A percentile compares a stretch with the other conserved stretches of the same genome.
These are phyloP conservation scores for Leersia perrieri DNA, from an alignment of 176 grass and related monocot species.

Conservation along the genomic window DNA sequence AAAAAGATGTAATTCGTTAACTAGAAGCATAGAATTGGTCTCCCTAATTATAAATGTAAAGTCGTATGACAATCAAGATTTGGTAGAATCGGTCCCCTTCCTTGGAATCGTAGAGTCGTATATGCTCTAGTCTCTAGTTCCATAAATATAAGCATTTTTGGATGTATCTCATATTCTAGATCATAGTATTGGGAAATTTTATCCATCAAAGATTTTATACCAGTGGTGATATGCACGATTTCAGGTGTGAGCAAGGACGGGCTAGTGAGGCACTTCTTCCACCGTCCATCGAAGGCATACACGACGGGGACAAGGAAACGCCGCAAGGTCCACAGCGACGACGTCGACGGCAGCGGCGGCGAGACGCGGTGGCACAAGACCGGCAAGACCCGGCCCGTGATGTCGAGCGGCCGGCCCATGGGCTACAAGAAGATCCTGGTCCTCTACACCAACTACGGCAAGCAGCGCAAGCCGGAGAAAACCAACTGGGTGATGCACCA, in stretches of 20 bases:
- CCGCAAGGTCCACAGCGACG: constrained; percentile 75
- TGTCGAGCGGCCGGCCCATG: constrained; percentile 34
- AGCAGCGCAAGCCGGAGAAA: constrained; percentile 90
- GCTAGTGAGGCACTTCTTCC: constrained; percentile 84
- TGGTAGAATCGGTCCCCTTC: too few relatives aligned
- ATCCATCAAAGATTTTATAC: too few relatives aligned
- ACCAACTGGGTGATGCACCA: constrained; percentile 98
- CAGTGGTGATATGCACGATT: too few relatives aligned
- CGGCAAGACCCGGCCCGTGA: constrained; percentile 76
- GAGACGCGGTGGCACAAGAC: constrained; percentile 98
- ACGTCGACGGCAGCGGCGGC: constrained; percentile 58
- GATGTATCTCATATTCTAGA: too few relatives aligned
- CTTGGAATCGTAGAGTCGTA: too few relatives aligned
- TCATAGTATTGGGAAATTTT: too few relatives aligned
- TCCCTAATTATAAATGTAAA: too few relatives aligned
- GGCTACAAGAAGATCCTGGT: constrained; percentile 95
- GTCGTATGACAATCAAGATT: too few relatives aligned
- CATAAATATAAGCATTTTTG: too few relatives aligned
- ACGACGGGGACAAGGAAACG: constrained; percentile 87
- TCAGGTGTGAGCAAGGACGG: constrained; percentile 70
- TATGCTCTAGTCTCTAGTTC: too few relatives aligned
- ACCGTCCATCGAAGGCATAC: constrained; percentile 85
- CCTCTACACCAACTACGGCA: constrained; percentile 89
- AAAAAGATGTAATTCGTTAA: too few relatives aligned
- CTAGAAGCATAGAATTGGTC: too few relatives aligned